These are phyloP conservation scores for Mycena rosella DNA, from an alignment of 768 basidiomycete species.

Conservation along the genomic window DNA sequence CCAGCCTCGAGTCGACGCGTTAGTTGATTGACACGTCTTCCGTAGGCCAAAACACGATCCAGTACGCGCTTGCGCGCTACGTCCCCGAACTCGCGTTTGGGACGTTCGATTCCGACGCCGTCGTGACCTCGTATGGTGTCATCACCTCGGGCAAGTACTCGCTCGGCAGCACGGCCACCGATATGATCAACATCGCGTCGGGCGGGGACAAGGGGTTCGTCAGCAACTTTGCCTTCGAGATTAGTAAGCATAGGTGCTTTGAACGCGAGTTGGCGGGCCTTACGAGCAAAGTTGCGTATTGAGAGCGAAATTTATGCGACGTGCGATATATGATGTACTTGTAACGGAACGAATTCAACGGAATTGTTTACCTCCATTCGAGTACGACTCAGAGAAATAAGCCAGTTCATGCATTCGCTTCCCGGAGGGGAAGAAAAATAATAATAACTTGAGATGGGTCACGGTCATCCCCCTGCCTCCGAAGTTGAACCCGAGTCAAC, in stretches of 20 bases:
- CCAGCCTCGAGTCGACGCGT: not conserved
- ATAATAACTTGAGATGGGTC: too few relatives aligned
- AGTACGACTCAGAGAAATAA: too few relatives aligned
- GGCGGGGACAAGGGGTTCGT: constrained; percentile 64
- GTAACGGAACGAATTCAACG: too few relatives aligned
- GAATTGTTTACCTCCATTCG: too few relatives aligned
- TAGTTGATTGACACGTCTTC: not conserved
- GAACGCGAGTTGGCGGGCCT: constrained; percentile 62
- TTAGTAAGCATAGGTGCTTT: constrained; percentile 77
- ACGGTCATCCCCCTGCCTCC: too few relatives aligned
- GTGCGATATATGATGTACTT: too few relatives aligned
- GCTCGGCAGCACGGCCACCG: not conserved
- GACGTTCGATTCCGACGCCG: not conserved
- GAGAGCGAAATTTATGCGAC: not conserved
- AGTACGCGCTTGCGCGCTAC: not conserved
- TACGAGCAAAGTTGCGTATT: constrained; percentile 60
- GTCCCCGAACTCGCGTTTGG: not conserved
- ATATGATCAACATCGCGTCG: not conserved
- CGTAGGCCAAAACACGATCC: not conserved
- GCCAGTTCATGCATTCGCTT: too few relatives aligned
- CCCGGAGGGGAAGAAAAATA: too few relatives aligned
- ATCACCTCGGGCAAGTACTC: not conserved
- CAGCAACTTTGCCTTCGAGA: constrained; percentile 68
- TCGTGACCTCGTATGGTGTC: not conserved
- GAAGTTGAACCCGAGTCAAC: too few relatives aligned